Evolutionary conservation across 352 stramenopile species (phyloP).

Genomic region (Phytophthora syringae): DNA sequence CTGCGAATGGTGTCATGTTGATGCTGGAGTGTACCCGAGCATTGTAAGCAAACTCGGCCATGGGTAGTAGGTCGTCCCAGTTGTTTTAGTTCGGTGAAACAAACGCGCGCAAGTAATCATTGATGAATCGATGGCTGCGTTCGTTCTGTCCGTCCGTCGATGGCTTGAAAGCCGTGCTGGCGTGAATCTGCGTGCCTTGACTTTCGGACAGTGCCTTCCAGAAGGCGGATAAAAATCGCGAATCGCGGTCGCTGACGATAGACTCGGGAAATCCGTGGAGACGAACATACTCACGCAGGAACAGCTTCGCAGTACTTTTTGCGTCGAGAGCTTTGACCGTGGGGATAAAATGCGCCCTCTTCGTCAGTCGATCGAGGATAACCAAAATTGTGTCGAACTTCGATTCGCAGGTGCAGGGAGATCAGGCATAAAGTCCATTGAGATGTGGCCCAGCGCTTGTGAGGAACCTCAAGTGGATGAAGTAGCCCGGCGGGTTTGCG

Average conservation of each 20-base stretch:
- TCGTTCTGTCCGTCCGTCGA: conserved; percentile 5
- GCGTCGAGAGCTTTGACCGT: no score
- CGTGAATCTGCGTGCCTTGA: no score
- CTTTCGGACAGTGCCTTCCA: no score
- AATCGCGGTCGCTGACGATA: no score
- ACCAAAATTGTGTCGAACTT: no score
- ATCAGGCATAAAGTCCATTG: conserved; percentile 22
- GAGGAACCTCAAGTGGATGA: conserved; percentile 16
- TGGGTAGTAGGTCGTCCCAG: conserved; percentile 1
- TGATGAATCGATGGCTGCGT: conserved; percentile 3
- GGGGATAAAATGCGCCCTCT: no score
- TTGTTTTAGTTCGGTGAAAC: neutral
- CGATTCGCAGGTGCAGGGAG: no score
- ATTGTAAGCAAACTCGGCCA: conserved; percentile 8
- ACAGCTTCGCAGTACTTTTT: no score
- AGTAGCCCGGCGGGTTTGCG: neutral
- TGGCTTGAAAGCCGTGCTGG: conserved; percentile 6
- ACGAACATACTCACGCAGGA: no score
- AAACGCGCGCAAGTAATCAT: conserved; percentile 2
- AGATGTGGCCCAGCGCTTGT: conserved; percentile 18
- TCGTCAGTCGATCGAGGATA: no score
- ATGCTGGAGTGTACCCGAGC: conserved; percentile 1
- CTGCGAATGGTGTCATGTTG: conserved; percentile 19
- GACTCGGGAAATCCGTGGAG: no score
- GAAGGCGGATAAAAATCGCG: no score